Base-by-base conservation (phyloP, 148 eudicot species). In the Gaultheria prostrata region DNA sequence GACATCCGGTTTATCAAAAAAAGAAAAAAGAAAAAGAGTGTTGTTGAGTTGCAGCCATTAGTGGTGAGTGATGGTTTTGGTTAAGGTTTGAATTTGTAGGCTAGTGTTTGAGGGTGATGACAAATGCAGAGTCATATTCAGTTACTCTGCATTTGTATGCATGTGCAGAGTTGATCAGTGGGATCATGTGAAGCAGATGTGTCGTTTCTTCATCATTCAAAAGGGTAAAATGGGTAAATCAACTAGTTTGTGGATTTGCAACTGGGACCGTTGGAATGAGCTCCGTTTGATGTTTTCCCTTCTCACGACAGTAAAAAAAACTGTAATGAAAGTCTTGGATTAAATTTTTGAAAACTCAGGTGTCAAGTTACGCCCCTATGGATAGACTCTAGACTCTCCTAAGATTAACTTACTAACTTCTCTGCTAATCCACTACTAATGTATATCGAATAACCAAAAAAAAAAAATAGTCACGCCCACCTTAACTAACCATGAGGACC, bases 151-250 rank as follows among this genome's bases (percentile, higher is more conserved):
- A 35, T 81, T 39, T 45, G 59, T 80, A 43, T 63, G 76, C 45
- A 49, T 45, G 35, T 74, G 48, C 13, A 13, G 13, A 67, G 67
- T 59, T 61, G 11, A n/a, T 65, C 75, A 46, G 54, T n/a, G 12
- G 9, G 8, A 49, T 17, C 83, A 81, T 81, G 83, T 69, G 83
- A 48, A 15, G 10, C 3, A 28, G 21, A 26, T 46, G 56, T 80
- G 59, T 49, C 61, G 14, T 32, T 81, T 61, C 26, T 70, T 50
- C 76, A 81, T 28, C 17, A 8, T 69, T 28, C 30, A 18, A 63
- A 63, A 20, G 65, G 81, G 67, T 78, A 78, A 32, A 57, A 33
- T 54, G 82, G 71, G 77, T 20, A 73, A 39, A 73, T 39, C 33
- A 6, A 71, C 12, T 39, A 39, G 24, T n/a, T n/a, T 21, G 67